Base-by-base conservation (phyloP, 176 grass and related monocot species). In the Lolium rigidum region DNA sequence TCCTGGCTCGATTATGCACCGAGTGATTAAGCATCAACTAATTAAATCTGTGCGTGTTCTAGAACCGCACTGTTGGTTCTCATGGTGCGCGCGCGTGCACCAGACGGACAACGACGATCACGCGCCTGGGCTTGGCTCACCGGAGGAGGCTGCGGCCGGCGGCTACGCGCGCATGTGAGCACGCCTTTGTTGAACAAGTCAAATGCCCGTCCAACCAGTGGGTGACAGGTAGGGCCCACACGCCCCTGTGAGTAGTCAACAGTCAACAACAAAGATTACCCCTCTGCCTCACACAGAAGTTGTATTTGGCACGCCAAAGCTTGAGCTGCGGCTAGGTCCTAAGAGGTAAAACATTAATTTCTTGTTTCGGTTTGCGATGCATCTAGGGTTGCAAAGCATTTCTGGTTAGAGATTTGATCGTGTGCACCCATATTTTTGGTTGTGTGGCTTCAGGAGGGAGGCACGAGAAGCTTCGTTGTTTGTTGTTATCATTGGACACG, bases 81-180 rank as follows among this genome's bases (percentile, higher is more conserved):
- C 69, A 77, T 91, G 81, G 85, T 88, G 89, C 69, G 76, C 81
- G 50, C 81, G 81, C 89, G 89, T 91, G 89, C 81, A 60, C 21
- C 49, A 14, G 85, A 60, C 68, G 81, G 76, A 87, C 89, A 87
- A 76, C 81, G 85, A 87, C 81, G 85, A 87, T 81, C 81, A 84
- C 72, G 26, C 72, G 61, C 37, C 11, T 21, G 50, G 12, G 55
- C 54, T 74, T 74, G 3, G 75, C 65, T 90, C 74, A 80, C 80
- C 85, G 58, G 85, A 78, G 71, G 55, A 25, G 39, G 20, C 57
- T 46, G 43, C 80, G 18, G 54, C 50, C 51, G 65, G 43, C 74
- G 24, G 64, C 84, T 87, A 66, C 17, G 7, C 15, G 9, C 2
- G 18, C 20, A 80, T 87, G 43, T 68, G 85, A 26, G 66, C 49